Base-by-base conservation (phyloP, 1,284 basidiomycete species). In the Leccinum griseonigrum region DNA sequence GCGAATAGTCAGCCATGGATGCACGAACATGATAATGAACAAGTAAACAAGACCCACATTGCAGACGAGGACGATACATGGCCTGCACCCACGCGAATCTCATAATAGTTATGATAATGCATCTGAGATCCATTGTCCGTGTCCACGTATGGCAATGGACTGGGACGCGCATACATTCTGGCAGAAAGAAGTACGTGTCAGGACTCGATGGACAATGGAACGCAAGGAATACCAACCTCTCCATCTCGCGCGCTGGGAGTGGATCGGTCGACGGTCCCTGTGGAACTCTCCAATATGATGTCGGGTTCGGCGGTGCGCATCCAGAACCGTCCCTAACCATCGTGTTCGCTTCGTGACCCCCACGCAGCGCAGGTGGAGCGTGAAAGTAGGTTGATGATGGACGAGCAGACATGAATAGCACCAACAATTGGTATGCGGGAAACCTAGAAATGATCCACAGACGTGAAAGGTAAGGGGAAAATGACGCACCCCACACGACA, bases 341-440 rank as follows among this genome's bases (percentile, higher is more conserved):
- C 36, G 38, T 16, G 52, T 64, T 43, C 63, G 14, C 9, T 6
- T 58, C 56, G 9, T 11, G 13, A 10, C 48, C 56, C 46, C 16
- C n/a, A 9, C 40, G 36, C 22, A 34, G 18, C 46, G 58, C 61
- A 29, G 54, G 22, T 31, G 46, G 59, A 14, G 46, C 3, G 7
- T 31, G 36, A 56, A 66, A 53, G n/a, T 54, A 54, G 18, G 18
- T 18, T 0, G 67, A 53, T 1, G 54, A n/a, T 6, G 34, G 36
- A 31, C 60, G 60, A 59, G 56, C 29, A 46, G 59, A 59, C 69
- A 71, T 69, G 9, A 51, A 28, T 13, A 50, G n/a, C n/a, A 43
- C 40, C 9, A 18, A 18, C 10, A 18, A 43, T 43, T 29, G 32
- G 14, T 29, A 4, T 14, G 31, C 14, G 53, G n/a, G 18, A 54